These are phyloP conservation scores for Schoenoplectus triqueter DNA, from an alignment of 202 grass and related monocot species.

Conservation along the genomic window DNA sequence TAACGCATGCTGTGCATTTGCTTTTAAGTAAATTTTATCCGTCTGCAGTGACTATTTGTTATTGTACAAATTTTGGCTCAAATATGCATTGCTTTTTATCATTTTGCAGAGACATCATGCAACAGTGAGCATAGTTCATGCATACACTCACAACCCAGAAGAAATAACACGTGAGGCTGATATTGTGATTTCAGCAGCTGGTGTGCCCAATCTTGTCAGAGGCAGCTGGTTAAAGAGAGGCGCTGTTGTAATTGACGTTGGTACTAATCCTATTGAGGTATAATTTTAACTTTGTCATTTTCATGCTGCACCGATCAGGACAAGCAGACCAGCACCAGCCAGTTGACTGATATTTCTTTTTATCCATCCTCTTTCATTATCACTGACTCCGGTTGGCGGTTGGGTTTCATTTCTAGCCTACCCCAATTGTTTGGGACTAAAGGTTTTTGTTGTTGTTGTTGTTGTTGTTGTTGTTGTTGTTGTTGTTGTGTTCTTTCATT, in stretches of 20 bases:
- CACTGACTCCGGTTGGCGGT: too few relatives aligned
- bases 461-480: too few relatives aligned
- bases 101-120: slow-evolving; percentile 80
- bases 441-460: too few relatives aligned
- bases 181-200: slow-evolving; percentile 92
- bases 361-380: not conserved
- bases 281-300: slow-evolving; percentile 15
- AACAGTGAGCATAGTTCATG: slow-evolving; percentile 90
- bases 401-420: too few relatives aligned
- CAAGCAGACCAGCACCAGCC: not conserved
- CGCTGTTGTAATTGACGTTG: slow-evolving; percentile 86
- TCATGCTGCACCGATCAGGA: slow-evolving; percentile 7
- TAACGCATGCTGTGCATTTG: not conserved
- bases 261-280: slow-evolving; percentile 93
- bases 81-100: not conserved
- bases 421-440: too few relatives aligned
- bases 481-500: not conserved
- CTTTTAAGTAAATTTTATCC: not conserved
- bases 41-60: not conserved
- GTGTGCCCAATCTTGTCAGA: slow-evolving; percentile 86
- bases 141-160: slow-evolving; percentile 79
- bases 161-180: slow-evolving; percentile 80
- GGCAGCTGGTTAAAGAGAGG: slow-evolving; percentile 89
- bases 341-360: not conserved
- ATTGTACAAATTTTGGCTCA: slow-evolving; percentile 22